Evolutionary conservation across 1,139 yeast species (phyloP), one percentile per base, ranked within the genome.

Genomic region (Fermentozyma sake): DNA sequence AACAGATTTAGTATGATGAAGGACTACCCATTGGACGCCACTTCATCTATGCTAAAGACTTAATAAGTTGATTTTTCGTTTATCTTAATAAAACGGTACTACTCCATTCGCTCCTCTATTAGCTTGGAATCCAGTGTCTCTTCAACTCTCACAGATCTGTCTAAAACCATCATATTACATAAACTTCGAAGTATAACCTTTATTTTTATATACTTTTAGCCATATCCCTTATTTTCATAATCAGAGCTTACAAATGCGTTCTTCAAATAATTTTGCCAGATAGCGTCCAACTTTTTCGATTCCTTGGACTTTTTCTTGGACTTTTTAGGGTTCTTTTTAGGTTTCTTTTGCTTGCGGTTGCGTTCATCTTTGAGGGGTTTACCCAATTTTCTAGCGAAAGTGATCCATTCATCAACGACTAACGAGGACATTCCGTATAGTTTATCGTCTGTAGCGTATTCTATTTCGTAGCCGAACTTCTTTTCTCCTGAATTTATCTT

Each of bases 381-480:
- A 2, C 78, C 79, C 32, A 81, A 53, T 23, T 57, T 57, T 31
- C 78, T 61, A 2, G 80, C 86, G 21, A 74, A 50, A 17, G 63
- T 53, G 17, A 82, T 44, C 77, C 83, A 82, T 40, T 75, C 77
- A 11, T 59, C 55, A 3, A 78, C 86, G 8, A 80, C 53, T 28
- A 83, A 58, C 10, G 66, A 54, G n/a, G 68, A 47, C 75, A 79
- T 59, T n/a, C 58, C 52, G 42, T 76, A 79, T 7, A 68, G 58
- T 12, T 62, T 58, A 31, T 77, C 80, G 34, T 76, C 78, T 0
- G 93, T 81, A 3, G 76, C 58, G 44, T 84, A 85, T 45, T 83
- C 91, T 11, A 79, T 57, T 40, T 80, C 75, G 46, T 64, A 83
- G 6, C 49, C 58, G 40, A 83, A 80, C 11, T 63, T 50, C 39